Conservation (phyloP, 75 land plant genomes). For the Sequoia sempervirens region DNA sequence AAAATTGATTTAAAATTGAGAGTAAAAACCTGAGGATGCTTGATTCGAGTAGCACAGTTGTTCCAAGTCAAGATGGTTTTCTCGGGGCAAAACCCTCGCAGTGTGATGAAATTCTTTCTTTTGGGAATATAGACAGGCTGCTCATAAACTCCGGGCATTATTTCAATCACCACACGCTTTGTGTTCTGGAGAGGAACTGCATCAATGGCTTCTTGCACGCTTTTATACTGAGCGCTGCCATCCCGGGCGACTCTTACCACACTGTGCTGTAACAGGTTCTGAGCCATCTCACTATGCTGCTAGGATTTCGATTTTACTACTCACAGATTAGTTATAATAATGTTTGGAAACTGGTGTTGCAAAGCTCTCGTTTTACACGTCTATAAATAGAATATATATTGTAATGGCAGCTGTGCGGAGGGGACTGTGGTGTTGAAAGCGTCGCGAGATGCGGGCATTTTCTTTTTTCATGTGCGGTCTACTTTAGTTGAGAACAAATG, state of each 20-base stretch:
- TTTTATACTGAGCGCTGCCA: conserved; percentile 8
- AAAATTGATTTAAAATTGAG: too few species aligned
- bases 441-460: too few species aligned
- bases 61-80: conserved; percentile 16
- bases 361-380: too few species aligned
- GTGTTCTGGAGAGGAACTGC: conserved; percentile 28
- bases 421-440: too few species aligned
- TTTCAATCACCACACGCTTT: conserved; percentile 22
- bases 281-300: neutral
- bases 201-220: conserved; percentile 30
- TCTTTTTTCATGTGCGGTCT: too few species aligned
- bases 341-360: too few species aligned
- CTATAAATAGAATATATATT: too few species aligned
- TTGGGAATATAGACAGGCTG: conserved; percentile 42
- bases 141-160: conserved; percentile 30
- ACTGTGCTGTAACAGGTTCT: neutral
- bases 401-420: too few species aligned
- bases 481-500: too few species aligned
- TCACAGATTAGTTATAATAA: too few species aligned
- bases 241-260: neutral
- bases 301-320: too few species aligned
- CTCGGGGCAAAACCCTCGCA: conserved; percentile 14
- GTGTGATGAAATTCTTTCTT: conserved; percentile 31
- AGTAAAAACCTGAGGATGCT: conserved; percentile 8
- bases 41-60: conserved; percentile 12